Base-by-base conservation (phyloP, 805 yeast species). In the Saturnispora serradocipensis region DNA sequence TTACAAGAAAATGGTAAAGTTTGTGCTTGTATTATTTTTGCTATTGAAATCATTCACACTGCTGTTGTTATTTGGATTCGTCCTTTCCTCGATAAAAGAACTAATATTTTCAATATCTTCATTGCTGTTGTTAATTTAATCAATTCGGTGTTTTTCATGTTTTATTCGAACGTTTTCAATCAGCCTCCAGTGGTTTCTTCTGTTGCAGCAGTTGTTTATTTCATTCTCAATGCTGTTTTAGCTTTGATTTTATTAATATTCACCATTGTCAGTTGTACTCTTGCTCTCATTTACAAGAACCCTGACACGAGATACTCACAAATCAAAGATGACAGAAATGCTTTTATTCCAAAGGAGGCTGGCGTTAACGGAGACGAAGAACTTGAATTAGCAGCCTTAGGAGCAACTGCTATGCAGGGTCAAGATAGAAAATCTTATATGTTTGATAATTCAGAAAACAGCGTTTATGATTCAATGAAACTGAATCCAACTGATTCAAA, bases 221-320 rank as follows among this genome's bases (percentile, higher is more conserved):
- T 93, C 62, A 80, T 93, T 22, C 64, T 91, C 61, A 93, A 93
- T 67, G 99, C 99, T 0, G 82, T 81, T 0, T 86, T 88, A 68
- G 91, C 97, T 3, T 74, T 88, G 58, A 77, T 87, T 61, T 75
- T 91, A 61, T 71, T 93, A 64, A 72, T 93, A 46, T 84, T 90
- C 75, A 89, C 96, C 45, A 82, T 93, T 59, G 80, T 89, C 38
- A 86, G 96, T 1, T 90, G 98, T 71, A 72, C 82, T 5, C 72
- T 88, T 68, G 96, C 97, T 0, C 68, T 93, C 60, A 58, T 90
- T 32, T 84, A 86, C 67, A 88, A 86, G 74, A 89, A 93, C 67
- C 98, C 99, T 49, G 99, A 93, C 68, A 81, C 91, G 9, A 79
- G 96, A 60, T 93, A 93, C 72, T 91, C 88, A 71, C 98, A 97